Evolutionary conservation across 495 filamentous ascomycete species (phyloP).

Genomic region (Beverwykella pulmonaria): DNA sequence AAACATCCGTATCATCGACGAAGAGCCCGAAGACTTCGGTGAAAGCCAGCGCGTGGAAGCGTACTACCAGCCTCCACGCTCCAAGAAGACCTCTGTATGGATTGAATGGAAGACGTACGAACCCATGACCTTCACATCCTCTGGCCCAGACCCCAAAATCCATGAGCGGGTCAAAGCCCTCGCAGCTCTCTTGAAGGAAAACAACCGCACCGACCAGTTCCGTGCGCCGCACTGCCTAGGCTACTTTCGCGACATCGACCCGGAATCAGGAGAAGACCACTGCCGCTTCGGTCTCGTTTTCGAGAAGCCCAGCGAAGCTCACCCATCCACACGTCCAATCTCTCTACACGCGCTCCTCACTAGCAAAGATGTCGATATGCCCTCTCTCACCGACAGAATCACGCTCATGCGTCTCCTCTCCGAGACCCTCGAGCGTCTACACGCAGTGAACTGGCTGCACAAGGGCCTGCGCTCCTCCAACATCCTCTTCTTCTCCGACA

Average conservation of each 20-base stretch:
- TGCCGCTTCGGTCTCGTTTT: slow-evolving; percentile 47
- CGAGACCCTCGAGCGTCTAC: slow-evolving; percentile 46
- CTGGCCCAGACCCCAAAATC: slow-evolving; percentile 29
- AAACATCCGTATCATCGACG: slow-evolving; percentile 29
- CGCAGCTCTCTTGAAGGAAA: slow-evolving; percentile 38
- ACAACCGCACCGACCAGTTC: slow-evolving; percentile 41
- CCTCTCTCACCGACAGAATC: slow-evolving; percentile 37
- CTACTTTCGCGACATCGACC: slow-evolving; percentile 42
- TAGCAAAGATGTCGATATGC: slow-evolving; percentile 20
- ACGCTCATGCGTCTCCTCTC: slow-evolving; percentile 31
- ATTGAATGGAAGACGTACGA: slow-evolving; percentile 42
- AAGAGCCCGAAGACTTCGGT: slow-evolving; percentile 22
- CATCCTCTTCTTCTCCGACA: slow-evolving; percentile 55
- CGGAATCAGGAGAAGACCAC: slow-evolving; percentile 34
- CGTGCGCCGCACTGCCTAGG: slow-evolving; percentile 45
- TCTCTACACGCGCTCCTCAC: slow-evolving; percentile 37
- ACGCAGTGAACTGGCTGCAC: slow-evolving; percentile 62
- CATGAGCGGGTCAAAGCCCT: slow-evolving; percentile 36
- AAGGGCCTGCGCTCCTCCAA: slow-evolving; percentile 59
- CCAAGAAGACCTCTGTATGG: slow-evolving; percentile 34
- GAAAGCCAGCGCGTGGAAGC: slow-evolving; percentile 37
- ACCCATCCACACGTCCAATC: slow-evolving; percentile 26
- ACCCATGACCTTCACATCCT: slow-evolving; percentile 24
- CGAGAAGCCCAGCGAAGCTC: slow-evolving; percentile 37
- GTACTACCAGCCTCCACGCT: slow-evolving; percentile 25